phyloP scores from a whole-genome alignment of 2,329 filamentous ascomycete genomes.

The Botrytis pseudocinerea region DNA sequence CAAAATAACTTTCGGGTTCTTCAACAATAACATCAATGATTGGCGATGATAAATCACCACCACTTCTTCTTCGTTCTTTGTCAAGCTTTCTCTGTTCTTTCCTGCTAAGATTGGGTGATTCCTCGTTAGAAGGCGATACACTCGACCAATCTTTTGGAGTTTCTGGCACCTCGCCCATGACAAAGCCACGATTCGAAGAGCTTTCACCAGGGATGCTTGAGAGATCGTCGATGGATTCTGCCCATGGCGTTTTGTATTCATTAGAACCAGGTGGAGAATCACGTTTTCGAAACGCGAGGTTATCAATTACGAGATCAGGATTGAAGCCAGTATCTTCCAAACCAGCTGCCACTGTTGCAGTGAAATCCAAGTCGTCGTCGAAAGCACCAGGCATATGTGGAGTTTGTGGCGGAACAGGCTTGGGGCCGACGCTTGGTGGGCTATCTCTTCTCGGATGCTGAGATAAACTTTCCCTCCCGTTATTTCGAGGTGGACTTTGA shows the following conservation, averaged over 20 bases:
- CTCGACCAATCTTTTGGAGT: conserved; percentile 45
- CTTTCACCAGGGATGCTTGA: conserved; percentile 31
- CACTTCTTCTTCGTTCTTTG: conserved; percentile 42
- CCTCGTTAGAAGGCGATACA: conserved; percentile 41
- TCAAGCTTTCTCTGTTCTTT: conserved; percentile 49
- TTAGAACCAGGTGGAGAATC: conserved; percentile 63
- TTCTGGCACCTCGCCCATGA: conserved; percentile 50
- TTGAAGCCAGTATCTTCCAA: conserved; percentile 70
- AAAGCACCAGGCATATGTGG: conserved; percentile 65
- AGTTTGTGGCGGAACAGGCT: conserved; percentile 46
- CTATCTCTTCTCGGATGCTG: conserved; percentile 32
- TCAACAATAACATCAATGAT: conserved; percentile 28
- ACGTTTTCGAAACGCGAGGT: conserved; percentile 62
- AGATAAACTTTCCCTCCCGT: conserved; percentile 2
- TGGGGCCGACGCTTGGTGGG: conserved; percentile 58
- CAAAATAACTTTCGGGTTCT: conserved; percentile 37
- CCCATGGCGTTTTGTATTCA: conserved; percentile 49
- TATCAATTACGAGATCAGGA: conserved; percentile 67
- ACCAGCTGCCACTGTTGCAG: conserved; percentile 67
- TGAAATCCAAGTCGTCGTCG: conserved; percentile 67
- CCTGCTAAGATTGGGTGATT: conserved; percentile 40
- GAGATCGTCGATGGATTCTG: conserved; percentile 50
- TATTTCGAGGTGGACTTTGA: conserved; percentile 7
- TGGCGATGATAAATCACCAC: conserved; percentile 29
- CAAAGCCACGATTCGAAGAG: conserved; percentile 43